A percentile compares a stretch with the other conserved stretches of the same genome.
Evolutionary conservation across 1,284 basidiomycete genomes (phyloP).

Genomic region (Papiliotrema fonsecae): DNA sequence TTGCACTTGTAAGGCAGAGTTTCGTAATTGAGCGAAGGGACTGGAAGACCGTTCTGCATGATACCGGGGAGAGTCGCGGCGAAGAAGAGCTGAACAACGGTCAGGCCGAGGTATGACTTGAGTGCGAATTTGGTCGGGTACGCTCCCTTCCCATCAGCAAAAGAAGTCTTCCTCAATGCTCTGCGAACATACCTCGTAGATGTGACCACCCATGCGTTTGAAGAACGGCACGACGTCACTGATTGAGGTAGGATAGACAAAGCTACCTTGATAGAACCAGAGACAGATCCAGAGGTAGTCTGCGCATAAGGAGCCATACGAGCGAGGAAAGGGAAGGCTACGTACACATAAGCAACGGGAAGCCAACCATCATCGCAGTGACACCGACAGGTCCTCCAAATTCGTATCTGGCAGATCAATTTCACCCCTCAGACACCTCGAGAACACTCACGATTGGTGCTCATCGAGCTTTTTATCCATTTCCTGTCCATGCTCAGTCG

Average conservation of each 20-base stretch:
- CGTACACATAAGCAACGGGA: slow-evolving; percentile 59
- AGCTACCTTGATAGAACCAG: slow-evolving; percentile 87
- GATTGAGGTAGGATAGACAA: slow-evolving; percentile 68
- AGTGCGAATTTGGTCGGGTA: slow-evolving; percentile 83
- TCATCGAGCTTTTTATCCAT: slow-evolving; percentile 68
- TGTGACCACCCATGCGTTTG: slow-evolving; percentile 73
- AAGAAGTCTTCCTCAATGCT: slow-evolving; percentile 26
- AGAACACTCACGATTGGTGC: slow-evolving; percentile 59
- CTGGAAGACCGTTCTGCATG: slow-evolving; percentile 75
- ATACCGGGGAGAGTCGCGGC: slow-evolving; percentile 89
- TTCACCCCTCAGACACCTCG: neutral
- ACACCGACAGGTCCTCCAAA: slow-evolving; percentile 94
- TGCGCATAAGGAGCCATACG: slow-evolving; percentile 50
- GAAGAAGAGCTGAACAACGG: slow-evolving; percentile 82
- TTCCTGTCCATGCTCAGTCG: slow-evolving; percentile 62
- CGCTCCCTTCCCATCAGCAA: slow-evolving; percentile 64
- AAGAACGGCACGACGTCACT: slow-evolving; percentile 77
- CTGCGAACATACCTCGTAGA: slow-evolving; percentile 71
- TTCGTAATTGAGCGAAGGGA: slow-evolving; percentile 86
- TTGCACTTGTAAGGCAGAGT: slow-evolving; percentile 96
- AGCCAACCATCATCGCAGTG: slow-evolving; percentile 87
- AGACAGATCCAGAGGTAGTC: slow-evolving; percentile 99
- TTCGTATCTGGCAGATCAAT: slow-evolving; percentile 65
- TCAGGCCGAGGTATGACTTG: slow-evolving; percentile 83
- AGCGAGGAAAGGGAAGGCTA: too few relatives aligned